These are phyloP conservation scores for Paspalum notatum DNA, from an alignment of 176 grass and related monocot species.

Conservation along the genomic window DNA sequence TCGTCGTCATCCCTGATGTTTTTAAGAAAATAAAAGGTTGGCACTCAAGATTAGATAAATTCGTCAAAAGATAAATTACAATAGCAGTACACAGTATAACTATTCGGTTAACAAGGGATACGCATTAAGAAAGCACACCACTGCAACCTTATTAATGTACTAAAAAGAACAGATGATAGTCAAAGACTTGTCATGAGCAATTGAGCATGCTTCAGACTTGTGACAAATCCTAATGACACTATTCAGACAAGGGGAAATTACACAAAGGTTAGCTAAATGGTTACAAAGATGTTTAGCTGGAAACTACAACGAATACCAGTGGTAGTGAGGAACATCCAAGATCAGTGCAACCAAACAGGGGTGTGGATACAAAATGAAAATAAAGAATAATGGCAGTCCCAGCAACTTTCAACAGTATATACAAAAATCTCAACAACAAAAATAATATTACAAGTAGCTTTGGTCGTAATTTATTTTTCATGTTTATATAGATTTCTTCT, in stretches of 20 bases:
- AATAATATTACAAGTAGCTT: background rate
- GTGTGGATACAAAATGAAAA: background rate
- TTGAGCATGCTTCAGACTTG: slow-evolving; percentile 5
- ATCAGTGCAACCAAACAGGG: background rate
- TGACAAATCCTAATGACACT: slow-evolving; percentile 2
- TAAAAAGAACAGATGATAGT: background rate
- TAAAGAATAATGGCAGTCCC: background rate
- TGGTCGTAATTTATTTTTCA: background rate
- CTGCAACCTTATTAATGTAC: background rate
- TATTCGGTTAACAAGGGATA: background rate
- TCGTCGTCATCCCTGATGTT: slow-evolving; percentile 26
- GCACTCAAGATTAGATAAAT: slow-evolving; percentile 18
- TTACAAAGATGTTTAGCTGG: slow-evolving; percentile 7
- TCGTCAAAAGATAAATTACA: background rate
- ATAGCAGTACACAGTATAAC: background rate
- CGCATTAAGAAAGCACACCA: slow-evolving; percentile 4
- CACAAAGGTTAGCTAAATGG: slow-evolving; percentile 3
- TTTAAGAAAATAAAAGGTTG: background rate
- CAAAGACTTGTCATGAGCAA: background rate
- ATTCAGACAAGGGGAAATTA: slow-evolving; percentile 22
- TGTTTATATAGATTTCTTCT: background rate
- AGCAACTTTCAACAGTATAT: background rate
- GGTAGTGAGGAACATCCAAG: slow-evolving; percentile 1
- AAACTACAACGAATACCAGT: slow-evolving; percentile 1
- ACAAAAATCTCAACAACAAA: background rate